These are phyloP conservation scores for Neurospora intermedia DNA, from an alignment of 495 filamentous ascomycete species.

Conservation along the genomic window DNA sequence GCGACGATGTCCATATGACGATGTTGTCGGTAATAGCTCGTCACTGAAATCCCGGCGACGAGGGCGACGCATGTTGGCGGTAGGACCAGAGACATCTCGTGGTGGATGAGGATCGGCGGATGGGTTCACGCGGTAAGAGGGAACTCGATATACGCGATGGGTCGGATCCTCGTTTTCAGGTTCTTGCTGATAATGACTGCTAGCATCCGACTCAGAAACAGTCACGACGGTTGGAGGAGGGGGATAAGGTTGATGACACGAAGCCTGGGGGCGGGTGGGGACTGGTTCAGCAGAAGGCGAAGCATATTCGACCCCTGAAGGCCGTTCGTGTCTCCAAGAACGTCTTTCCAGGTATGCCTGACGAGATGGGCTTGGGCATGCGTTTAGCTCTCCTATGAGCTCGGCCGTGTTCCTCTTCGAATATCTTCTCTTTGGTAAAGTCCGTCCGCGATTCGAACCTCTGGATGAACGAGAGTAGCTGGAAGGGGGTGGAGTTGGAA, in stretches of 20 bases:
- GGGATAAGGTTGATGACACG: neutral
- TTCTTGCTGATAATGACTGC: neutral
- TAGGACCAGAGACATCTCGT: rapidly evolving
- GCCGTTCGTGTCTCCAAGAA: neutral
- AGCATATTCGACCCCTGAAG: neutral
- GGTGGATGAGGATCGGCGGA: neutral
- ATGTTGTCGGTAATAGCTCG: neutral
- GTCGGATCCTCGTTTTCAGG: neutral
- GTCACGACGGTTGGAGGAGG: neutral
- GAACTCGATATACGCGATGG: neutral
- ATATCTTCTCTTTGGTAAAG: neutral
- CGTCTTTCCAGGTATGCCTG: neutral
- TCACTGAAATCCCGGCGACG: neutral
- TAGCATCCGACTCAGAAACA: neutral
- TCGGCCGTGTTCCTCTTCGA: neutral
- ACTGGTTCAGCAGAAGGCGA: neutral
- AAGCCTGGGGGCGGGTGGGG: neutral
- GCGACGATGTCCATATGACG: neutral
- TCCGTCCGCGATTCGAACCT: neutral
- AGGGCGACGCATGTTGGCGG: neutral
- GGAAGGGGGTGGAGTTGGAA: neutral
- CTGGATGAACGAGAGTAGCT: neutral
- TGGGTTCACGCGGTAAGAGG: neutral
- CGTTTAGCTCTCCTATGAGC: rapidly evolving
- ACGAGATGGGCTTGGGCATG: neutral